phyloP scores from a whole-genome alignment of 2,329 filamentous ascomycete species.

The Neoscytalidium dimidiatum region DNA sequence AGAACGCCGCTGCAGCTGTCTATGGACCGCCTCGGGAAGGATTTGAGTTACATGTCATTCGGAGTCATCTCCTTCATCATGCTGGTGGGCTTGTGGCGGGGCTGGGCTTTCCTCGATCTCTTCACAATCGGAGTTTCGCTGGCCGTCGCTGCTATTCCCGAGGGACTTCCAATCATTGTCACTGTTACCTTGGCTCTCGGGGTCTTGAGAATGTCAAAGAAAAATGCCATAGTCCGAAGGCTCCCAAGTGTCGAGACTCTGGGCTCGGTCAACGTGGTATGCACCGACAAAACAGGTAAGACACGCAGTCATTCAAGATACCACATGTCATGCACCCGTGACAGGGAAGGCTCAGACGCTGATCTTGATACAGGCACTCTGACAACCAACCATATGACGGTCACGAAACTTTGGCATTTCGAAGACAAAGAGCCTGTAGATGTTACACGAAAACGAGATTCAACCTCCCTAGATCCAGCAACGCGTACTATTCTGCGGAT shows the following conservation, averaged over 20 bases:
- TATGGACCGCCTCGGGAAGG: slow-evolving; percentile 96
- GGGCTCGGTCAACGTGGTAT: slow-evolving; percentile 99
- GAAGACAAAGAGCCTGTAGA: slow-evolving; percentile 62
- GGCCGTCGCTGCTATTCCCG: slow-evolving; percentile 92
- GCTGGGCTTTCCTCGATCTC: slow-evolving; percentile 86
- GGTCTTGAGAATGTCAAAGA: slow-evolving; percentile 92
- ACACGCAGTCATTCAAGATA: not conserved
- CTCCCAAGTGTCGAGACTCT: slow-evolving; percentile 97
- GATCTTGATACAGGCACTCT: slow-evolving; percentile 65
- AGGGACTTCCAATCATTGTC: slow-evolving; percentile 96
- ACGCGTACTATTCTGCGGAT: slow-evolving; percentile 82
- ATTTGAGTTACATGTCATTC: slow-evolving; percentile 96
- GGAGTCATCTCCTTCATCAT: slow-evolving; percentile 92
- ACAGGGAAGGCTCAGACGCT: not conserved
- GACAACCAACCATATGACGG: slow-evolving; percentile 98
- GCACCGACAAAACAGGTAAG: slow-evolving; percentile 91
- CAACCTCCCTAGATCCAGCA: slow-evolving; percentile 66
- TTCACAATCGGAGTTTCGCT: slow-evolving; percentile 97
- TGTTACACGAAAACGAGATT: slow-evolving; percentile 55
- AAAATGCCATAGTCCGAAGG: slow-evolving; percentile 91
- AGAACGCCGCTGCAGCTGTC: slow-evolving; percentile 90
- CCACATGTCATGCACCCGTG: not conserved
- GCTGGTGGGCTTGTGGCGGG: slow-evolving; percentile 84
- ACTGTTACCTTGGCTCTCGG: slow-evolving; percentile 94
- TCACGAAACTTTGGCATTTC: slow-evolving; percentile 95